Base-by-base conservation (phyloP, 1,284 basidiomycete genomes). In the Boletellus dicymbophilus region DNA sequence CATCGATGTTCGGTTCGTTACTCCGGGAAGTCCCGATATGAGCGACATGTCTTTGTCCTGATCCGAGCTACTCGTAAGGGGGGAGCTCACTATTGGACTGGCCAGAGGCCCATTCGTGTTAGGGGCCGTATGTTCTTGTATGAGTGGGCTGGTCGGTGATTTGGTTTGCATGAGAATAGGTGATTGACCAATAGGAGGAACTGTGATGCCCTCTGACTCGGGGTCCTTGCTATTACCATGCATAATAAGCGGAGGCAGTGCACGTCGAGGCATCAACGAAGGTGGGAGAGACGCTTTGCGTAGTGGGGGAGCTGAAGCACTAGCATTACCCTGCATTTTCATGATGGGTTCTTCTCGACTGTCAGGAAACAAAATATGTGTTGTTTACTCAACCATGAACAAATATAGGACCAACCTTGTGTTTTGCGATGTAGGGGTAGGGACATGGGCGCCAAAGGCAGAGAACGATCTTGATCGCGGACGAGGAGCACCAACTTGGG, bases 391-490 rank as follows among this genome's bases (percentile, higher is more conserved):
- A 3, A 38, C 26, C 6, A 23, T 20, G 6, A 18, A 37, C 18
- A 5, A 25, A 27, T 8, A 16, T 13, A 6, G 12, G 12, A 53
- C 62, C 27, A 4, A 66, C 66, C 67, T 65, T 28, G n/a, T 51
- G n/a, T 52, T 46, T 11, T 37, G 52, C 21, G 37, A 36, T 22
- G 12, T 2, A 16, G 42, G 23, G 8, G 16, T 21, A 44, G 46
- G 42, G 1, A 46, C 42, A 11, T 39, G 43, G 2, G 53, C 55
- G 8, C 81, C 78, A 61, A 88, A 84, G 2, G 79, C 82, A 21
- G 87, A 90, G 60, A 90, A 90, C 51, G 86, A 89, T 57, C 85
- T 70, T 20, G 87, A 90, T 20, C 88, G 71, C 3, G 86, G 88
- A 8, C 88, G 69, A 11, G 72, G 58, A 8, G 72, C 72, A 6